Conservation (phyloP, 371 early-diverging fungal genomes). For the Chytridium lagenaria region DNA sequence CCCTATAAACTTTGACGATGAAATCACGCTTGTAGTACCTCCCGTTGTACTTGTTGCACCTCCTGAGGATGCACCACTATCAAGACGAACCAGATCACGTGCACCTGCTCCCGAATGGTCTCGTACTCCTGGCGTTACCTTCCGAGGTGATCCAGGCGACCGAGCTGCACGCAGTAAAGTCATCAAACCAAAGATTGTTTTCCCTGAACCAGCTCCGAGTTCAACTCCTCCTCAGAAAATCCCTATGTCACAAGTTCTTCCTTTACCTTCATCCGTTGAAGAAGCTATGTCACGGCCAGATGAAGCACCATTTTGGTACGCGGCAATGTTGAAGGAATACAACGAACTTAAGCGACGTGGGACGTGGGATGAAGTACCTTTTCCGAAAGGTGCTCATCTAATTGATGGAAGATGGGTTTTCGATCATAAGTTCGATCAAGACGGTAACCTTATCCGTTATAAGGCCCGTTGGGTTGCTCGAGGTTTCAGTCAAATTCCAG, state of each 20-base stretch:
- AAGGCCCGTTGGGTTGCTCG: neutral
- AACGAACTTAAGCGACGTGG: neutral
- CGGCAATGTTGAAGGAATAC: neutral
- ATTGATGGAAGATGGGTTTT: slow-evolving; percentile 7
- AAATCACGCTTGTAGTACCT: too few relatives aligned
- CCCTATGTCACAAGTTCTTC: neutral
- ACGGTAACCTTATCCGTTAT: neutral
- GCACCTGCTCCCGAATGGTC: neutral
- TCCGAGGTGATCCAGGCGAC: too few relatives aligned
- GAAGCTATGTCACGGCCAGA: slow-evolving; percentile 8
- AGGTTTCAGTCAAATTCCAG: neutral
- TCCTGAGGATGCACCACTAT: too few relatives aligned
- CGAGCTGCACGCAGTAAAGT: neutral
- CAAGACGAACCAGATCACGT: neutral
- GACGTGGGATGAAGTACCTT: slow-evolving; percentile 5
- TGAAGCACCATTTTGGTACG: slow-evolving; percentile 8
- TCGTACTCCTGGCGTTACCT: neutral
- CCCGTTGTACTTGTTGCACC: too few relatives aligned
- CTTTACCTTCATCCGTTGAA: neutral
- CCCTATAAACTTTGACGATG: too few relatives aligned
- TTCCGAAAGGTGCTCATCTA: neutral
- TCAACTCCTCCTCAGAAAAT: neutral
- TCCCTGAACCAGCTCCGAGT: neutral
- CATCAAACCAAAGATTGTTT: neutral
- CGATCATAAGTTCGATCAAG: slow-evolving; percentile 9